Base-by-base conservation (phyloP, 768 basidiomycete genomes). In the Fomitopsis pulvina region DNA sequence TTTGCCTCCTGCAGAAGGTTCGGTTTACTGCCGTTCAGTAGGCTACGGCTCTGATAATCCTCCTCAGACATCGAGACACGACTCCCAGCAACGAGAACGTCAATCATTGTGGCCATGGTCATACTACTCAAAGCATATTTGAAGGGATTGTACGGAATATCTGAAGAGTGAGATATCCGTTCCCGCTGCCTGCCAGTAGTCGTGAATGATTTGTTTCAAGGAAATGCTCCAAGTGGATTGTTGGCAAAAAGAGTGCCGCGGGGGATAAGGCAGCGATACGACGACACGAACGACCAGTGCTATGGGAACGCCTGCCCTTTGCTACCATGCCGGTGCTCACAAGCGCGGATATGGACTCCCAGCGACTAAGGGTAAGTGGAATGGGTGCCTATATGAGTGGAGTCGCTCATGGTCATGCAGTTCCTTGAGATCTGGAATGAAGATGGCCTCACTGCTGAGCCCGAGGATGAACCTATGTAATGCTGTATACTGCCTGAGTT, bases 81-180 rank as follows among this genome's bases (percentile, higher is more conserved):
- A 3, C 48, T 50, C 21, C 49, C 49, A 2, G 49, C 81, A 4
- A 74, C 85, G 70, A 72, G 84, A 56, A 81, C 75, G 24, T 89
- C 92, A 9, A 75, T 93, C 32, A 75, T 89, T 44, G 75, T 92
- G 20, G 81, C 83, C n/a, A 79, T 97, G 60, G 80, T 91, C 42
- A 85, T 97, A 76, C 70, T 94, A 26, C 75, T 97, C 27, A 94
- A 95, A 60, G 77, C 84, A 4, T 79, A 97, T 66, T 73, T 99
- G 50, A 93, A 97, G 63, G 65, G 66, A 1, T 60, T 91, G 12
- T 99, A 97, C 61, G 81, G 83, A 1, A 65, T 98, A 32, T 86
- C 90, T 1, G 94, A 98, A 71, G 93, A 96, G 94, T 95, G 63
- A 51, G 87, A 73, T 45, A 54, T 21, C 16, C 21, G 10, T 30